Conservation (phyloP, 768 basidiomycete species). For the Leccinum boreale region DNA sequence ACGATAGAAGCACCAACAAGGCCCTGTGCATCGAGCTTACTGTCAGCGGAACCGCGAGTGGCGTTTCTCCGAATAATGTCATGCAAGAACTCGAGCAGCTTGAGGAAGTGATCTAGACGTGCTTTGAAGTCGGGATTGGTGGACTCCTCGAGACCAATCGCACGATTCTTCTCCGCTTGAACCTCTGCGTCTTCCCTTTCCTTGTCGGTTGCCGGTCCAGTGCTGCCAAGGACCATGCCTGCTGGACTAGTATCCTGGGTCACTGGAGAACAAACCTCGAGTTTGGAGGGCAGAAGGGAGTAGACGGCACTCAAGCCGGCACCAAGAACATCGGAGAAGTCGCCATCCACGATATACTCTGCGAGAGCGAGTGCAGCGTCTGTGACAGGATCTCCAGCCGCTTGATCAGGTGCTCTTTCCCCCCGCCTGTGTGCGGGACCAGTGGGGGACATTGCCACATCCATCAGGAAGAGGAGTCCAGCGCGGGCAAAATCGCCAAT, state of each 20-base stretch:
- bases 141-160: conserved; percentile 74
- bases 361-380: conserved; percentile 87
- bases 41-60: conserved; percentile 34
- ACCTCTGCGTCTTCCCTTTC: conserved; percentile 55
- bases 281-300: conserved; percentile 84
- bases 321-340: conserved; percentile 95
- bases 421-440: conserved; percentile 44
- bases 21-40: conserved; percentile 50
- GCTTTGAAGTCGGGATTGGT: conserved; percentile 70
- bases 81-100: conserved; percentile 86
- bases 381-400: conserved; percentile 59
- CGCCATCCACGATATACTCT: conserved; percentile 94
- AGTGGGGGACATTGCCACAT: conserved; percentile 88
- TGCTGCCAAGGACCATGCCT: conserved; percentile 74
- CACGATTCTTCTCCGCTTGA: conserved; percentile 48
- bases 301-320: conserved; percentile 93
- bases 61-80: conserved; percentile 77
- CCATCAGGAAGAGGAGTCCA: conserved; percentile 91
- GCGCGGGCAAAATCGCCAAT: conserved; percentile 93
- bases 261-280: conserved; percentile 58
- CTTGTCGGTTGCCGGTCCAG: conserved; percentile 50
- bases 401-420: conserved; percentile 24
- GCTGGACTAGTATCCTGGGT: conserved; percentile 37
- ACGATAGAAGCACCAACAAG: conserved; percentile 79
- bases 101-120: conserved; percentile 85